Conservation (phyloP, 495 filamentous ascomycete genomes). For the Lasiosphaeria ovina region DNA sequence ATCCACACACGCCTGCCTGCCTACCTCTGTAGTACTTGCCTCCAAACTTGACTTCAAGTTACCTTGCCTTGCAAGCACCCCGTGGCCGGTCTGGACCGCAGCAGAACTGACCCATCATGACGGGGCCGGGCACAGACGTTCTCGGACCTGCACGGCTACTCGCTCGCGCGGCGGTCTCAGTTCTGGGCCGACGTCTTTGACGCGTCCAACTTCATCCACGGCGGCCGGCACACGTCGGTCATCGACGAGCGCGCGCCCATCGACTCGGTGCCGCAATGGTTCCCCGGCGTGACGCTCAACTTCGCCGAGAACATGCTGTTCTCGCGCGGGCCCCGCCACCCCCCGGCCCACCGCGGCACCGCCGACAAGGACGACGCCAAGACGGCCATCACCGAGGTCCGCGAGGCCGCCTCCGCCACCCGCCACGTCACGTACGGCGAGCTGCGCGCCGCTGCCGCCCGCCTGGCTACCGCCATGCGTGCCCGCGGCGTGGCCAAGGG, state of each 20-base stretch:
- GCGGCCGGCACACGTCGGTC: constrained; percentile 55
- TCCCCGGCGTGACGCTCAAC: constrained; percentile 61
- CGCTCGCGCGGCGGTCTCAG: constrained; percentile 54
- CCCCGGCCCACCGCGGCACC: constrained; percentile 36
- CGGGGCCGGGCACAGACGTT: constrained; percentile 47
- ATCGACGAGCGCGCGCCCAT: constrained; percentile 68
- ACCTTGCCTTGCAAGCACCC: too few relatives aligned
- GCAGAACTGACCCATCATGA: not conserved
- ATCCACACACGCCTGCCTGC: too few relatives aligned
- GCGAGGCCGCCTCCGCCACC: constrained; percentile 62
- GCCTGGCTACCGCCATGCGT: constrained; percentile 60
- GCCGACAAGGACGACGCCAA: constrained; percentile 65
- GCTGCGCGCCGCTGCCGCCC: constrained; percentile 54
- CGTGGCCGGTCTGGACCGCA: not conserved
- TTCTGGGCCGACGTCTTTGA: constrained; percentile 69
- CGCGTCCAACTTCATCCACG: constrained; percentile 56
- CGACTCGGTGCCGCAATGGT: constrained; percentile 67
- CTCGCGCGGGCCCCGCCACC: constrained; percentile 34
- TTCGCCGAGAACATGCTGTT: constrained; percentile 65
- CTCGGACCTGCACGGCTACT: constrained; percentile 63
- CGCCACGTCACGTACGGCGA: constrained; percentile 62
- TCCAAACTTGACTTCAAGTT: too few relatives aligned
- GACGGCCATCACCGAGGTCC: constrained; percentile 66
- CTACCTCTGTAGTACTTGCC: too few relatives aligned
- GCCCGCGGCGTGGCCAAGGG: constrained; percentile 62